Conservation (phyloP, 108 stramenopile genomes). For the Hondaea fermentalgiana region DNA sequence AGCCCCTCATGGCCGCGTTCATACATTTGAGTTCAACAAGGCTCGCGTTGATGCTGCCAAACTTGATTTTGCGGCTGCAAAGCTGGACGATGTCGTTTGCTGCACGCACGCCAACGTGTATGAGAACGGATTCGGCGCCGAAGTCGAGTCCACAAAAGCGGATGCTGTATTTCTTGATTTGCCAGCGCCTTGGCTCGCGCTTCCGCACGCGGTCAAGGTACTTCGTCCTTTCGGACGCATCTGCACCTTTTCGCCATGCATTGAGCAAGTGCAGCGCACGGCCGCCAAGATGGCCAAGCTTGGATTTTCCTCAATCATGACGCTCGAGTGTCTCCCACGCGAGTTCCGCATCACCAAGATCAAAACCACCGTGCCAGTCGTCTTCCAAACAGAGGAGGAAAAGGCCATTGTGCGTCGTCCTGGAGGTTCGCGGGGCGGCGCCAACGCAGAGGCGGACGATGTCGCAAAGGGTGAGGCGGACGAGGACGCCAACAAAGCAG, state of each 20-base stretch:
- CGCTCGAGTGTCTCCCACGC: constrained; percentile 69
- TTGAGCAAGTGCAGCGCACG: constrained; percentile 81
- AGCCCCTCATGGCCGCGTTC: constrained; percentile 66
- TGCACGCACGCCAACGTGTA: constrained; percentile 1
- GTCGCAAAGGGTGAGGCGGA: neutral
- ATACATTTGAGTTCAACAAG: constrained; percentile 85
- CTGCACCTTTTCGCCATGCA: constrained; percentile 81
- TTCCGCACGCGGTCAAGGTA: constrained; percentile 65
- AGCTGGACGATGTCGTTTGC: neutral
- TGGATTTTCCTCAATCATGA: constrained; percentile 71
- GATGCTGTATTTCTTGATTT: constrained; percentile 86
- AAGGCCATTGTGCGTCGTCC: neutral
- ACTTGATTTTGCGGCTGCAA: constrained; percentile 53
- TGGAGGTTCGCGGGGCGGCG: too few relatives aligned
- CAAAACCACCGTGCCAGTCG: neutral
- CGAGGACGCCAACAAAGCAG: neutral
- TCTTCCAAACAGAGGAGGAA: neutral
- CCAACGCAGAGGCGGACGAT: neutral
- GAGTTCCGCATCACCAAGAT: constrained; percentile 67
- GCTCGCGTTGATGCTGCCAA: constrained; percentile 66
- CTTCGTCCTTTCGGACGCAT: constrained; percentile 63
- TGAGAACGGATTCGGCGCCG: neutral
- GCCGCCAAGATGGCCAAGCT: constrained; percentile 45
- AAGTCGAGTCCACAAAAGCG: constrained; percentile 30
- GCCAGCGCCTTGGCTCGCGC: constrained; percentile 85